A percentile compares a stretch with the other conserved stretches of the same genome.
Evolutionary conservation across 139 green algal species (phyloP).

Genomic region (Tetraselmis striata): DNA sequence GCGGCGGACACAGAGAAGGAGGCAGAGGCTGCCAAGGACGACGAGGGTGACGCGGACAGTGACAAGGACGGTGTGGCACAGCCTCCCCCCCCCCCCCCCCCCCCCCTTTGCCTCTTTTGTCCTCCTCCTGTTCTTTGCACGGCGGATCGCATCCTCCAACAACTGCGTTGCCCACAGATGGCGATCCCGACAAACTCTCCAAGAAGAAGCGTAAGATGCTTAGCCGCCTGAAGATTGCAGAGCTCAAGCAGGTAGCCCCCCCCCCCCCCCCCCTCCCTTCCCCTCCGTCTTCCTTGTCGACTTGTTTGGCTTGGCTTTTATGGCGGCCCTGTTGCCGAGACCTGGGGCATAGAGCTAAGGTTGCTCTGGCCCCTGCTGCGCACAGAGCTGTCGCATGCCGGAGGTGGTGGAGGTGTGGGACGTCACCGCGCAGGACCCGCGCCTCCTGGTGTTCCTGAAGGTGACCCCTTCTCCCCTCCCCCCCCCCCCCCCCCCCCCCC

Average conservation of each 20-base stretch:
- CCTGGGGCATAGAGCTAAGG: too few species aligned
- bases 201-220: slow-evolving; percentile 78
- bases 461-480: slow-evolving; percentile 28
- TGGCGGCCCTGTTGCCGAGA: too few species aligned
- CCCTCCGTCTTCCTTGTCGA: too few species aligned
- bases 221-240: slow-evolving; percentile 70
- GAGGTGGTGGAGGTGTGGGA: slow-evolving; percentile 99
- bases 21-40: slow-evolving; percentile 38
- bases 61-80: not conserved
- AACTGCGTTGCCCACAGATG: slow-evolving; percentile 9
- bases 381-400: slow-evolving; percentile 50
- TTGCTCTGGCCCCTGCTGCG: too few species aligned
- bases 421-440: slow-evolving; percentile 81
- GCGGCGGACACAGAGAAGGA: slow-evolving; percentile 12
- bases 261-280: too few species aligned
- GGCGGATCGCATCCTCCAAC: not conserved
- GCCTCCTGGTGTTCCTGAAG: slow-evolving; percentile 92
- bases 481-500: too few species aligned
- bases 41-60: slow-evolving; percentile 18
- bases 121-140: not conserved
- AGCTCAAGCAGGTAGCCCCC: slow-evolving; percentile 85
- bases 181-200: slow-evolving; percentile 43
- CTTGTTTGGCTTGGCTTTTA: not conserved
- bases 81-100: too few species aligned
- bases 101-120: too few species aligned